phyloP scores from a whole-genome alignment of 805 yeast species.

The Starmerella cellae region DNA sequence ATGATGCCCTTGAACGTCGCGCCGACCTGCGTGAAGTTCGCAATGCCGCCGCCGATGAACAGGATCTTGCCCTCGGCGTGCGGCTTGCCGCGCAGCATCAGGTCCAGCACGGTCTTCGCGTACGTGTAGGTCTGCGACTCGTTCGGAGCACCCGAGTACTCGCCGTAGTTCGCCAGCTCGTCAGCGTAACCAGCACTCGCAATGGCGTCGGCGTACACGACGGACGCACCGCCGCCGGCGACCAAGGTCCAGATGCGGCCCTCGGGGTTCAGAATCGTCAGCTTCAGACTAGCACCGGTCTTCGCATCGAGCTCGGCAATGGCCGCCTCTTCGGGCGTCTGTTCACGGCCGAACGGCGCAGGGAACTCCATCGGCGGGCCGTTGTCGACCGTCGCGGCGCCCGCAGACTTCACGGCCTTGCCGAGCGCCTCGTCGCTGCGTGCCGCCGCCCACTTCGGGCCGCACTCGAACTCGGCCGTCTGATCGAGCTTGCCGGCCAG shows the following conservation, averaged over 20 bases:
- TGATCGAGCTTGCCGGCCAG: constrained; percentile 37
- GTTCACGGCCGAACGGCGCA: constrained; percentile 37
- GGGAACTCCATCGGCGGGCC: constrained; percentile 40
- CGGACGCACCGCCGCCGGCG: constrained; percentile 39
- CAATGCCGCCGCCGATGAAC: constrained; percentile 38
- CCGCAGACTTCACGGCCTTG: constrained; percentile 21
- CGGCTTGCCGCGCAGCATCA: constrained; percentile 34
- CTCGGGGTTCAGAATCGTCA: constrained; percentile 32
- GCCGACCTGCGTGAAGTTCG: constrained; percentile 38
- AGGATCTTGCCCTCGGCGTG: constrained; percentile 32
- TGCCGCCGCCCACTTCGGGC: constrained; percentile 38
- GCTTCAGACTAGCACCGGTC: constrained; percentile 37
- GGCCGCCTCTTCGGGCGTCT: constrained; percentile 35
- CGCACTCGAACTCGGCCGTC: constrained; percentile 38
- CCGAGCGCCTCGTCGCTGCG: constrained; percentile 34
- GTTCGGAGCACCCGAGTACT: constrained; percentile 38
- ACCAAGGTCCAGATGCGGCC: constrained; percentile 38
- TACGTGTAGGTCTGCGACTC: constrained; percentile 37
- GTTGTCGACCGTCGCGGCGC: constrained; percentile 29
- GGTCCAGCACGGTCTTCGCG: constrained; percentile 36
- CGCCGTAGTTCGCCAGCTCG: constrained; percentile 37
- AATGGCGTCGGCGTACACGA: constrained; percentile 37
- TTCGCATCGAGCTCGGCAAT: constrained; percentile 37
- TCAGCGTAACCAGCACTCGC: constrained; percentile 35
- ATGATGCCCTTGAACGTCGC: constrained; percentile 38